phyloP scores from a whole-genome alignment of 83 land plant genomes.

The Thuja plicata region DNA sequence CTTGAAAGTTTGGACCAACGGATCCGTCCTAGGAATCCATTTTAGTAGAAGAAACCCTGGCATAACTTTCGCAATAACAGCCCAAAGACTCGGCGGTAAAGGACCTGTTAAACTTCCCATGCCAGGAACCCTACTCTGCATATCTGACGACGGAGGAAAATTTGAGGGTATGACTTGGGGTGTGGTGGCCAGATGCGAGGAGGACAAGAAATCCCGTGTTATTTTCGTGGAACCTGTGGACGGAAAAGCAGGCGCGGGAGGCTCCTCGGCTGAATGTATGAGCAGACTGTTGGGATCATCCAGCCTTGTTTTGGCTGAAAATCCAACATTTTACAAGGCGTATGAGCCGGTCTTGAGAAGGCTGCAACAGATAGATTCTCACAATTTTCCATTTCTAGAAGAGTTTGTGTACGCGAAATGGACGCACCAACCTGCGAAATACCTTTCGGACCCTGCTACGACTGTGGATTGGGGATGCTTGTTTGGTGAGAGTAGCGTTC shows the following conservation, averaged over 20 bases:
- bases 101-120: neutral
- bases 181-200: neutral
- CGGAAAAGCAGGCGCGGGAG: neutral
- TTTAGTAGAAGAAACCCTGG: neutral
- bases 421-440: neutral
- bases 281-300: neutral
- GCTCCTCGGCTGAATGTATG: neutral
- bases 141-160: neutral
- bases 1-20: constrained; percentile 11
- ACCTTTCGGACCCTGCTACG: neutral
- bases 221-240: neutral
- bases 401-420: neutral
- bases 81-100: neutral
- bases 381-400: constrained; percentile 1
- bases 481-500: neutral
- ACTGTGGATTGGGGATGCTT: neutral
- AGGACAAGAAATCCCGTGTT: neutral
- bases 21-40: neutral
- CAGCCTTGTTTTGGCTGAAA: neutral
- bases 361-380: neutral
- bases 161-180: neutral
- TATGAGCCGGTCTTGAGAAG: neutral
- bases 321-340: constrained; percentile 5
- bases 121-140: constrained; percentile 2
- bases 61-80: neutral